Evolutionary conservation across 176 grass and related monocot genomes (phyloP).

Genomic region (Oryza meridionalis): DNA sequence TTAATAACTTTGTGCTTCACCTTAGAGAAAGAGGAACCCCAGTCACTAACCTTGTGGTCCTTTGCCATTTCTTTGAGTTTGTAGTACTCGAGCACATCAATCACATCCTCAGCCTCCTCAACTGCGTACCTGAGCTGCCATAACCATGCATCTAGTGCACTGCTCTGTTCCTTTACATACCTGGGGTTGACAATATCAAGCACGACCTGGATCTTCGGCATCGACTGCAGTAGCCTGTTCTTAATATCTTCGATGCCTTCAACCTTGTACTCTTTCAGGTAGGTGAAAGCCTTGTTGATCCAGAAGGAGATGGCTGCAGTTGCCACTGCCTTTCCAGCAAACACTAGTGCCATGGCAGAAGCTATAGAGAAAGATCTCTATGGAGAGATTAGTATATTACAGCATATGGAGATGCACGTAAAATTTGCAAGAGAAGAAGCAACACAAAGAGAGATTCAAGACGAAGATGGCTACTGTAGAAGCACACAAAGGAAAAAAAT

Average conservation of each 20-base stretch:
- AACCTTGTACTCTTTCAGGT: not conserved
- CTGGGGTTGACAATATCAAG: not conserved
- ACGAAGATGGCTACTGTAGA: not conserved
- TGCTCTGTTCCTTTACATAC: conserved; percentile 12
- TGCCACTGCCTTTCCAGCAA: conserved; percentile 16
- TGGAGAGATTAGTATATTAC: conserved; percentile 19
- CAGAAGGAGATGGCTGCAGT: conserved; percentile 29
- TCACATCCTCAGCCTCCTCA: conserved; percentile 36
- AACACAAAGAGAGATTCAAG: not conserved
- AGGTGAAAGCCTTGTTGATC: conserved; percentile 9
- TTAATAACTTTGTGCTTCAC: conserved; percentile 23
- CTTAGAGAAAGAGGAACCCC: conserved; percentile 13
- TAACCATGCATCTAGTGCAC: conserved; percentile 29
- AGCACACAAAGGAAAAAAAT: not conserved
- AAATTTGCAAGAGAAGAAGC: not conserved
- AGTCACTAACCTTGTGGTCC: conserved; percentile 30
- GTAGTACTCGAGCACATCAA: conserved; percentile 45
- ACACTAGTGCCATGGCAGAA: not conserved
- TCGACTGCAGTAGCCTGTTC: not conserved
- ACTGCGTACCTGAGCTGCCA: conserved; percentile 46
- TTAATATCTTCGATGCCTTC: not conserved
- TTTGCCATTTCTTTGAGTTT: conserved; percentile 32
- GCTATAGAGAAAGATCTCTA: conserved; percentile 9
- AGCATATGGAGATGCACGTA: not conserved
- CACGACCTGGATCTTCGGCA: conserved; percentile 33